Evolutionary conservation across 208 protist genomes (phyloP).

Genomic region (Trypanosoma cruzi): DNA sequence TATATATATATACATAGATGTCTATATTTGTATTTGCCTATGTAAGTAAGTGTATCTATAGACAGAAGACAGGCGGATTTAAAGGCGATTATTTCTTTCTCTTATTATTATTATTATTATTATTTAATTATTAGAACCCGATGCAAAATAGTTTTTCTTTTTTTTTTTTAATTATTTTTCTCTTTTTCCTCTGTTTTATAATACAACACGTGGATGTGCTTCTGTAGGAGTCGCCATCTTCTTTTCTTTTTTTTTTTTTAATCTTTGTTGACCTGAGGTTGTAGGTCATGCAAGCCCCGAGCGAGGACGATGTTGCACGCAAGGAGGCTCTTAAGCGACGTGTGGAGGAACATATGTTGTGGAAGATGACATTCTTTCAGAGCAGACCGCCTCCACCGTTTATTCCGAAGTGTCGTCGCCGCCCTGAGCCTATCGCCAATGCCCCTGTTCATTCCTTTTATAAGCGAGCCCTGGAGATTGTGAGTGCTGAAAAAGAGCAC

Average conservation of each 20-base stretch:
- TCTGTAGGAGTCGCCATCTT: no score
- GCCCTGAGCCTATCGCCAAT: constrained; percentile 35
- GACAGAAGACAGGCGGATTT: no score
- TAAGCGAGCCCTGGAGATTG: constrained; percentile 35
- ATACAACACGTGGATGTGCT: no score
- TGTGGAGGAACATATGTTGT: constrained; percentile 47
- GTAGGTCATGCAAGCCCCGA: constrained; percentile 27
- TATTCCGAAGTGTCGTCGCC: constrained; percentile 51
- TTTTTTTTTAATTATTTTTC: no score
- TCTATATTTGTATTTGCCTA: no score
- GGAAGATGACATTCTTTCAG: constrained; percentile 84
- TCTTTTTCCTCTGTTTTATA: constrained; percentile 16
- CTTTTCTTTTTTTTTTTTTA: background rate
- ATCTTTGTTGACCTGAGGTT: constrained; percentile 5
- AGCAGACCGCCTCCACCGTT: constrained; percentile 56
- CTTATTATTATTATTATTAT: no score
- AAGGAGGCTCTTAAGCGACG: constrained; percentile 40
- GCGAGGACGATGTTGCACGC: constrained; percentile 28
- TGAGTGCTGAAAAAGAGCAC: background rate
- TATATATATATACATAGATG: no score
- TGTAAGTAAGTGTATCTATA: no score
- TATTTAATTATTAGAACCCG: no score
- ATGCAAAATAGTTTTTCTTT: no score
- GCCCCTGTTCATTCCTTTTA: constrained; percentile 32
- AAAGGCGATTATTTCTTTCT: no score